Evolutionary conservation across 1,284 basidiomycete species (phyloP).

Genomic region (Dichomitus squalens): DNA sequence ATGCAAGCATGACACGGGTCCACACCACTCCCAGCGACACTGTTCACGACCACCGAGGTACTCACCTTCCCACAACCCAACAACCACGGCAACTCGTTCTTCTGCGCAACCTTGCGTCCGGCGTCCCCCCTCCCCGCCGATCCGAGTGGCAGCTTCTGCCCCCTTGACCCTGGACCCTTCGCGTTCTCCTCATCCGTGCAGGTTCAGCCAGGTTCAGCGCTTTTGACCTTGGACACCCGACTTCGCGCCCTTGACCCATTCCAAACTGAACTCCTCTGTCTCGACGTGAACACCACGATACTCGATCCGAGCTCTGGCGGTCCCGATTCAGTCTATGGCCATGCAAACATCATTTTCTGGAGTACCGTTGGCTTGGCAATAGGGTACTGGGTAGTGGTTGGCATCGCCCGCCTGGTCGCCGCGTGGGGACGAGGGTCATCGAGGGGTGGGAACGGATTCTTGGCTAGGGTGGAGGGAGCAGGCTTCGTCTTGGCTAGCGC

Average conservation of each 20-base stretch:
- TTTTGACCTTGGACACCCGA: slow-evolving; percentile 84
- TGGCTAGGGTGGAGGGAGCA: slow-evolving; percentile 73
- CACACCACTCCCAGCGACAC: slow-evolving; percentile 58
- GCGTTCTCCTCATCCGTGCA: slow-evolving; percentile 81
- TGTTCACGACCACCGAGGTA: slow-evolving; percentile 81
- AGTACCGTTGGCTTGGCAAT: slow-evolving; percentile 75
- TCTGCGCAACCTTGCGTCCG: slow-evolving; percentile 78
- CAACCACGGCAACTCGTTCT: slow-evolving; percentile 69
- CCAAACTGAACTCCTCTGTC: slow-evolving; percentile 78
- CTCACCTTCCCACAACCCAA: slow-evolving; percentile 76
- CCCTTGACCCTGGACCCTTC: slow-evolving; percentile 74
- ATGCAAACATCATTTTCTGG: slow-evolving; percentile 83
- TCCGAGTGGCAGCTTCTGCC: slow-evolving; percentile 61
- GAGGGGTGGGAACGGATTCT: slow-evolving; percentile 58
- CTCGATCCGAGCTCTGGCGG: slow-evolving; percentile 53
- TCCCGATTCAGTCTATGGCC: slow-evolving; percentile 61
- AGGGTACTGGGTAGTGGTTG: slow-evolving; percentile 81
- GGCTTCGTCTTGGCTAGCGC: slow-evolving; percentile 92
- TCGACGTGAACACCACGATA: slow-evolving; percentile 81
- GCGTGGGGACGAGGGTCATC: slow-evolving; percentile 77
- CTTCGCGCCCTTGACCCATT: slow-evolving; percentile 88
- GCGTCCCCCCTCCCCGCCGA: slow-evolving; percentile 60
- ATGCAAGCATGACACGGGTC: neutral
- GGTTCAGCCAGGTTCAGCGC: slow-evolving; percentile 67
- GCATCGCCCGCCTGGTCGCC: slow-evolving; percentile 79